Base-by-base conservation (phyloP, 306 rosid genomes). In the Astragalus membranaceus region DNA sequence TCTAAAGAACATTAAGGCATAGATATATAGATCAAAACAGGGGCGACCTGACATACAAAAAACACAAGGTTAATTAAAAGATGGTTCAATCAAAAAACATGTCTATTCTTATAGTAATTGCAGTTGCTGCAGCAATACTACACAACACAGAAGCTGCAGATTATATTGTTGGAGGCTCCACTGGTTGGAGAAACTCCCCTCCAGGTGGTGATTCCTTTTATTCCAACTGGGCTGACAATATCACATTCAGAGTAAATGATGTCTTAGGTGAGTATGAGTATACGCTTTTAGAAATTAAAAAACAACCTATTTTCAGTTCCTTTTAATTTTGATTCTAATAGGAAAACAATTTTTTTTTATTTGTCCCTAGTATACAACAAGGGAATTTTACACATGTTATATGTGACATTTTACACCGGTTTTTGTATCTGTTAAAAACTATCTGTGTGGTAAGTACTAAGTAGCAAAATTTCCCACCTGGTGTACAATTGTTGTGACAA, bases 131-230 rank as follows among this genome's bases (percentile, higher is more conserved):
- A 51, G 57, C 78, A 10, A 33, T 63, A 4, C 11, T 72, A 0
- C 36, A 36, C 1, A 8, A 4, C 16, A 50, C 71, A 49, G 66
- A 78, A 43, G 85, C 77, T 0, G 63, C 53, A 46, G 9, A 47
- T 9, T 32, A 73, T 66, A 72, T 47, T 0, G 88, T 83, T 0
- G 88, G 86, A 30, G 78, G 42, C 20, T 3, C 5, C 49, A 49
- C 51, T 0, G 88, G 79, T 49, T 86, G 88, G 91, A 43, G 0
- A 4, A 54, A 1, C 15, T 4, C 44, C 49, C 81, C 80, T 13
- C 0, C 83, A 0, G 32, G 66, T 30, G 82, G 39, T 0, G 30
- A 83, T 10, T 47, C 73, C 3, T 78, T 79, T 2, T 86, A 81
- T 20, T 68, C 79, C 0, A 4, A 20, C 6, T 86, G 91, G 91